A percentile compares a stretch with the other conserved stretches of the same genome.
Conservation (phyloP, 2,329 filamentous ascomycete species). For the Trichoderma arundinaceum region DNA sequence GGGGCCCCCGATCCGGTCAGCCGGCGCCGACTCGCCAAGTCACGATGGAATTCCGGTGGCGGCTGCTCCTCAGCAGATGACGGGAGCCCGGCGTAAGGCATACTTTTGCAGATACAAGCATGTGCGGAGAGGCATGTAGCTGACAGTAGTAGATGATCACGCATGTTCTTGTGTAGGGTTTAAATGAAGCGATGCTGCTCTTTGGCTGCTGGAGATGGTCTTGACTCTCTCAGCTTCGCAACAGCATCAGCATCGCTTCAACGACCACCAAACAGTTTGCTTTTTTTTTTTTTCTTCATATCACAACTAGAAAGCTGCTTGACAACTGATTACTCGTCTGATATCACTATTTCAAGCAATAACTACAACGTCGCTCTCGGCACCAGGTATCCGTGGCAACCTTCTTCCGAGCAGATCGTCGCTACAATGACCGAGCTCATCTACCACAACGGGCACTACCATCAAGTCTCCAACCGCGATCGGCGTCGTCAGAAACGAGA, state of each 20-base stretch:
- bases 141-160: too few relatives aligned
- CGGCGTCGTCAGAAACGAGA: constrained; percentile 32
- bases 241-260: too few relatives aligned
- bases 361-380: background rate
- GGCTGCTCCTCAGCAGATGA: constrained; percentile 8
- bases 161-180: too few relatives aligned
- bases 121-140: too few relatives aligned
- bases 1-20: constrained; percentile 20
- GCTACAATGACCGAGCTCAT: constrained; percentile 35
- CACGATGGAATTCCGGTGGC: constrained; percentile 18
- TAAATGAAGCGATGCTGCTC: too few relatives aligned
- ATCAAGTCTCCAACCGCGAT: constrained; percentile 31
- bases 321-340: too few relatives aligned
- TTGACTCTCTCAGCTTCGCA: too few relatives aligned
- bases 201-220: too few relatives aligned
- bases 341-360: too few relatives aligned
- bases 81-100: background rate
- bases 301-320: too few relatives aligned
- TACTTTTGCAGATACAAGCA: background rate
- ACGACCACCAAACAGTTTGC: too few relatives aligned
- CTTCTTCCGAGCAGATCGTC: constrained; percentile 16
- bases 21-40: constrained; percentile 11
- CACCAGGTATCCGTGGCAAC: constrained; percentile 20
- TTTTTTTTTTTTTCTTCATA: too few relatives aligned
- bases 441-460: constrained; percentile 44